Evolutionary conservation across 139 green algal species (phyloP).

Genomic region (Chlorella sp.): DNA sequence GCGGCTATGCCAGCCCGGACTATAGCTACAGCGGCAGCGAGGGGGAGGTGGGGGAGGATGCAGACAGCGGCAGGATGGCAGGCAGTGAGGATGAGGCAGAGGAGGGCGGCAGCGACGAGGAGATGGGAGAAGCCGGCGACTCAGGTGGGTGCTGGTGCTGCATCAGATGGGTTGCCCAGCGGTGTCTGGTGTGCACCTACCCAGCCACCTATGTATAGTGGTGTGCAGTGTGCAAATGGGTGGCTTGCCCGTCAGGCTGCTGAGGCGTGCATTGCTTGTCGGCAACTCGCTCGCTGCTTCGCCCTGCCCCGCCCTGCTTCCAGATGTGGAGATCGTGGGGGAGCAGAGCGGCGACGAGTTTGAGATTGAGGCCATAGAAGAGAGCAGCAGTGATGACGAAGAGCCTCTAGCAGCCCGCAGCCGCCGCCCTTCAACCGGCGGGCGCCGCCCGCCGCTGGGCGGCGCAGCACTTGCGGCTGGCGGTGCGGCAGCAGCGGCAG

Average conservation of each 20-base stretch:
- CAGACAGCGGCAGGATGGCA: not conserved
- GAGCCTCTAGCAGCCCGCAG: not conserved
- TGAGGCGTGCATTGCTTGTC: not conserved
- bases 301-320: not conserved
- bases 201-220: too few relatives aligned
- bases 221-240: too few relatives aligned
- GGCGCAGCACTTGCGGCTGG: not conserved
- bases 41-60: not conserved
- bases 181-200: not conserved
- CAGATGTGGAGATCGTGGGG: conserved; percentile 5
- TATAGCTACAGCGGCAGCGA: conserved; percentile 25
- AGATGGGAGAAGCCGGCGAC: not conserved
- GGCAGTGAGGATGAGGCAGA: not conserved
- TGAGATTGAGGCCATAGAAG: conserved; percentile 14
- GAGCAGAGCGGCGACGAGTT: not conserved
- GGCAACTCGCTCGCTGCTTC: not conserved
- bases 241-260: too few relatives aligned
- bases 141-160: not conserved
- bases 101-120: not conserved
- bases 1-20: conserved; percentile 9
- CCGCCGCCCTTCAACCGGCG: not conserved
- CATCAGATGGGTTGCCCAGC: too few relatives aligned
- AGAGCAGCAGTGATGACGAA: conserved; percentile 17
- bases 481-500: not conserved
- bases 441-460: not conserved